These are phyloP conservation scores for Exophiala lecanii-corni DNA, from an alignment of 2,329 filamentous ascomycete species.

Conservation along the genomic window DNA sequence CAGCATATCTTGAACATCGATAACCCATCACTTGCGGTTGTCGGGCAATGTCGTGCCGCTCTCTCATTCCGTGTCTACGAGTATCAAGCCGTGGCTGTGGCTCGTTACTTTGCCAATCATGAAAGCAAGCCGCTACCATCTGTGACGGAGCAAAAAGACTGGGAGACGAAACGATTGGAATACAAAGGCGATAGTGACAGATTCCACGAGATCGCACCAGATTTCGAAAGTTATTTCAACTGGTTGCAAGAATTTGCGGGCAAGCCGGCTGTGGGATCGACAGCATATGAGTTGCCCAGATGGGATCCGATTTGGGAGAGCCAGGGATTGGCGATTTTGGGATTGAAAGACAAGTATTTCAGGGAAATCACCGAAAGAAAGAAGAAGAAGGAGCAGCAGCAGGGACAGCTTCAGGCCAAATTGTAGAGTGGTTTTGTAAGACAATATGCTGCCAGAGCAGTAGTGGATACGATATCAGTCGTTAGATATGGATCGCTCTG, in stretches of 20 bases:
- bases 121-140: conserved; percentile 22
- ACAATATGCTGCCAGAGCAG: too few species aligned
- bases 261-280: conserved; percentile 35
- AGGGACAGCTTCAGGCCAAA: too few species aligned
- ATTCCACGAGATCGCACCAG: conserved; percentile 30
- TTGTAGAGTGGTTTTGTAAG: too few species aligned
- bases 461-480: too few species aligned
- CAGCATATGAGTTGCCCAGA: conserved; percentile 38
- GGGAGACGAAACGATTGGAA: conserved; percentile 26
- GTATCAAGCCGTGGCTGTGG: conserved; percentile 60
- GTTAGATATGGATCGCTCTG: too few species aligned
- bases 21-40: conserved; percentile 58
- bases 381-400: neutral
- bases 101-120: conserved; percentile 34
- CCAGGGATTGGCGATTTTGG: neutral
- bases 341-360: conserved; percentile 2
- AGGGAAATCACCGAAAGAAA: neutral
- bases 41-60: conserved; percentile 45
- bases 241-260: conserved; percentile 40
- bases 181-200: conserved; percentile 16
- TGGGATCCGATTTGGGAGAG: neutral
- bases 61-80: conserved; percentile 66
- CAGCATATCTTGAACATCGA: conserved; percentile 67
- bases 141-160: conserved; percentile 27
- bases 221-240: conserved; percentile 40